Base-by-base conservation (phyloP, 257 asterid species). In the Fraxinus excelsior region DNA sequence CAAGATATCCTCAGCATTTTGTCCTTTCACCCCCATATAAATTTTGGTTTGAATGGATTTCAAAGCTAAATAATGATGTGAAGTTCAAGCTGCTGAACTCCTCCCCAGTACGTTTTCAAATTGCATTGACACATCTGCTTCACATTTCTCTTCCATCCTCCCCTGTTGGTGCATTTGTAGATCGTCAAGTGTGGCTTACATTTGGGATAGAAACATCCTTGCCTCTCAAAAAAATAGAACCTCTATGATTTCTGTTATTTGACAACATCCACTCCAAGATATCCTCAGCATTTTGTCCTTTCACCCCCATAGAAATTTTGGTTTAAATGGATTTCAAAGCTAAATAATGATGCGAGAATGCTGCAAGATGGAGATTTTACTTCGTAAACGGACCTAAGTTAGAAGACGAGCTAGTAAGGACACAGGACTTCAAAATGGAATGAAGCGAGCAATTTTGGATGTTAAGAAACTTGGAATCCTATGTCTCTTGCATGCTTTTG, bases 81-180 rank as follows among this genome's bases (percentile, higher is more conserved):
- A n/a, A 77, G 97, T 96, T 83, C 95, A 91, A 77, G 94, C 98
- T 84, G 98, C 98, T 84, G 91, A 96, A 87, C 99, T 96, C 83
- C 96, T 89, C 83, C 96, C 98, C 28, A 97, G 99, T 93, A 88
- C 67, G 85, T 77, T 44, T 73, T 16, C 68, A 76, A 67, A 26
- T 56, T 77, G 74, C n/a, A 19, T 49, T 10, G 34, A 74, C 73
- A 66, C 44, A 53, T 69, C 67, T 75, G 21, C 78, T 32, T 14
- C 70, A 29, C 51, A 51, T n/a, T 78, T 72, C 44, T 65, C 71
- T 29, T 73, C 67, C 60, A 7, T 78, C 31, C 51, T 72, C 46
- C 65, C 69, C 19, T 70, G 2, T 26, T 42, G 75, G 46, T 56
- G 58, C 72, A 76, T 69, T 25, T 32, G 18, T 53, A 69, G n/a